A percentile compares a stretch with the other conserved stretches of the same genome.
Evolutionary conservation across 768 basidiomycete species (phyloP).

Genomic region (Omphalotus guepiniiformis): DNA sequence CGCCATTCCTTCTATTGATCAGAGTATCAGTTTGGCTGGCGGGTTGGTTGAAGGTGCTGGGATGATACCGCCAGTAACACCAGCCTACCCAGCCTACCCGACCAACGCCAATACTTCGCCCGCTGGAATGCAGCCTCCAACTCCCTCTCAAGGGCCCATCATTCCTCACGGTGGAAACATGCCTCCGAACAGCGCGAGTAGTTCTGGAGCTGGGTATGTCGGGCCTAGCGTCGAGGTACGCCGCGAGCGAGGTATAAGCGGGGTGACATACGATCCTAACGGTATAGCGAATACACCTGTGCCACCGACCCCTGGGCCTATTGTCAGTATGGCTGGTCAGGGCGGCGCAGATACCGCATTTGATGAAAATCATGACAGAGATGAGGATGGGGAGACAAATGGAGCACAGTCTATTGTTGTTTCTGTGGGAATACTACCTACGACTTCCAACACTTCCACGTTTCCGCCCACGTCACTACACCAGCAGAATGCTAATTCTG

Average conservation of each 20-base stretch:
- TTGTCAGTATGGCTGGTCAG: slow-evolving; percentile 23
- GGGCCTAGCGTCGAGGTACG: slow-evolving; percentile 64
- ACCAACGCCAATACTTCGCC: slow-evolving; percentile 14
- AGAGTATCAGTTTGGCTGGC: not conserved
- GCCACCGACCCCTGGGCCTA: slow-evolving; percentile 56
- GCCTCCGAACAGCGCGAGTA: not conserved
- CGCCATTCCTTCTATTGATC: not conserved
- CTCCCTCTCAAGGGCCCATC: slow-evolving; percentile 55
- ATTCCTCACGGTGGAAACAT: slow-evolving; percentile 41
- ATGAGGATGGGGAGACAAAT: slow-evolving; percentile 9
- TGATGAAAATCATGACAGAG: slow-evolving; percentile 5
- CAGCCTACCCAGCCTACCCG: slow-evolving; percentile 71
- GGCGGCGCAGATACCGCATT: slow-evolving; percentile 14
- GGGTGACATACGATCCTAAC: slow-evolving; percentile 19
- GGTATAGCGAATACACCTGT: slow-evolving; percentile 19
- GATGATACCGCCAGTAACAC: slow-evolving; percentile 51
- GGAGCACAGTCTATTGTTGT: slow-evolving; percentile 62
- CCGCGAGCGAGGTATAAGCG: slow-evolving; percentile 47
- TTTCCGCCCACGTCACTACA: not conserved
- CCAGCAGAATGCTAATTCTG: slow-evolving; percentile 18
- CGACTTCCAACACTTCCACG: not conserved
- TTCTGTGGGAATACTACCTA: slow-evolving; percentile 52
- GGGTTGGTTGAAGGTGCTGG: slow-evolving; percentile 11
- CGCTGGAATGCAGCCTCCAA: slow-evolving; percentile 35
- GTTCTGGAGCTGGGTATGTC: slow-evolving; percentile 24